Evolutionary conservation across 2,329 filamentous ascomycete genomes (phyloP).

Genomic region (Trichoderma aggressivum): DNA sequence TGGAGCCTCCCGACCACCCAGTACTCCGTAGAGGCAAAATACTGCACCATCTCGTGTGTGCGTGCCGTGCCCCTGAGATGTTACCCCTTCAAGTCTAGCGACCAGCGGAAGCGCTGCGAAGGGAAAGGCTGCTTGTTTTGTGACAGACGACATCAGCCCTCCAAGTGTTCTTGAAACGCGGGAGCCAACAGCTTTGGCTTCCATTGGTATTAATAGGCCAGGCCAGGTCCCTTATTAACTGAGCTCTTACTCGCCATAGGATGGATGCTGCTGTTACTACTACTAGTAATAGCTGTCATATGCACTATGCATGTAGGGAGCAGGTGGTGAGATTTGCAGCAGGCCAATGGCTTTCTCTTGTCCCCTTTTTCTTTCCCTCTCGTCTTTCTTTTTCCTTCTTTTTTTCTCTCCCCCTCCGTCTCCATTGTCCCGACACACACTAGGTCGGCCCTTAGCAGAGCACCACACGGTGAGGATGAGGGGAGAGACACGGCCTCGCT

Average conservation of each 20-base stretch:
- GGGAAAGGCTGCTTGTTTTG: neutral
- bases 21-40: neutral
- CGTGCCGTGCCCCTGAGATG: constrained; percentile 13
- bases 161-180: constrained; percentile 5
- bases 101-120: constrained; percentile 4
- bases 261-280: too few species aligned
- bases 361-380: neutral
- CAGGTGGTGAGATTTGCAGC: neutral
- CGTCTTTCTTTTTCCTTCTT: neutral
- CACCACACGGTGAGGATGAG: neutral
- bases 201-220: neutral
- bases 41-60: neutral
- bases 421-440: neutral
- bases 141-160: neutral
- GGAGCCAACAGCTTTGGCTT: too few species aligned
- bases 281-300: neutral
- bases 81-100: constrained; percentile 14
- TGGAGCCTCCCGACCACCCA: neutral
- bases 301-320: constrained; percentile 11
- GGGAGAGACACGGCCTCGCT: constrained; percentile 1
- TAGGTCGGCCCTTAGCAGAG: neutral
- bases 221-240: neutral
- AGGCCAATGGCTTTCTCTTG: neutral
- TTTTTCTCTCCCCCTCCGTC: neutral
- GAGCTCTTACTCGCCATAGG: neutral